A percentile compares a stretch with the other conserved stretches of the same genome.
These are phyloP conservation scores for Schwanniomyces pseudopolymorphus DNA, from an alignment of 805 yeast genomes.

Conservation along the genomic window DNA sequence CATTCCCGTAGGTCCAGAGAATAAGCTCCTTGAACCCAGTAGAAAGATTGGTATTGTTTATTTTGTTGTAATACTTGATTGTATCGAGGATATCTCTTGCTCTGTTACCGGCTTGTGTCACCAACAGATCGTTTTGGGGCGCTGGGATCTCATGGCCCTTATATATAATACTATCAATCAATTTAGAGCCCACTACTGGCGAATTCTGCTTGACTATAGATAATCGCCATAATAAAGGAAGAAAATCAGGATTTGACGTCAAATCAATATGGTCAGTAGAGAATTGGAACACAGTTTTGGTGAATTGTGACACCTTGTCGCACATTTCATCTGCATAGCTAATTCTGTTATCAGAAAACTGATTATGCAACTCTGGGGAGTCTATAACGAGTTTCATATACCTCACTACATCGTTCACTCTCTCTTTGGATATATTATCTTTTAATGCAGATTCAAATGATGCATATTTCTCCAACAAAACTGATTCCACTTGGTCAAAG, in stretches of 20 bases:
- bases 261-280: slow-evolving; percentile 23
- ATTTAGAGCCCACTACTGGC: slow-evolving; percentile 19
- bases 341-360: slow-evolving; percentile 3
- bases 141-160: slow-evolving; percentile 9
- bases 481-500: slow-evolving; percentile 22
- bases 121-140: slow-evolving; percentile 5
- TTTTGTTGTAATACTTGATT: slow-evolving; percentile 20
- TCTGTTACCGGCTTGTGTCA: slow-evolving; percentile 24
- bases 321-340: slow-evolving; percentile 16
- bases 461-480: slow-evolving; percentile 27
- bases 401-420: slow-evolving; percentile 26
- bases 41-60: slow-evolving; percentile 1
- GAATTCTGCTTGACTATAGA: slow-evolving; percentile 15
- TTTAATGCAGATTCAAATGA: slow-evolving; percentile 13
- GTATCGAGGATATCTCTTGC: slow-evolving; percentile 29
- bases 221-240: slow-evolving; percentile 37
- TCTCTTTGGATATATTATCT: slow-evolving; percentile 12
- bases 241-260: slow-evolving; percentile 23
- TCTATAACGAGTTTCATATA: slow-evolving; percentile 36
- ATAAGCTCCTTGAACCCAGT: slow-evolving; percentile 31
- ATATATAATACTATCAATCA: slow-evolving; percentile 24
- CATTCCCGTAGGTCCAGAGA: slow-evolving; percentile 37
- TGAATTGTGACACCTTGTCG: slow-evolving; percentile 27
- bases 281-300: slow-evolving; percentile 25
- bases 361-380: slow-evolving; percentile 20